phyloP scores from a whole-genome alignment of 352 stramenopile genomes.

The Pythium dissotocum region DNA sequence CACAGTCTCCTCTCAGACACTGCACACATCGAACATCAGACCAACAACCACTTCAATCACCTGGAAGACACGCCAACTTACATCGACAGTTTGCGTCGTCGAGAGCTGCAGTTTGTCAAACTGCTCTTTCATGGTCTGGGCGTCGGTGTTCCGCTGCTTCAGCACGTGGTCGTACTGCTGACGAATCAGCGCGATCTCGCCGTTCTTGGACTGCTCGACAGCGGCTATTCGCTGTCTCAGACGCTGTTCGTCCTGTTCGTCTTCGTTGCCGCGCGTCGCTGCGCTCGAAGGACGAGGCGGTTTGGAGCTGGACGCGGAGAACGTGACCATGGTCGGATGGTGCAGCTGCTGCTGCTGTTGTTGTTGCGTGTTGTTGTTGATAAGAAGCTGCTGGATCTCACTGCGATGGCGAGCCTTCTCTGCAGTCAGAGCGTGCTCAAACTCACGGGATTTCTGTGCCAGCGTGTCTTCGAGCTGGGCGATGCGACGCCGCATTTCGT shows the following conservation, averaged over 20 bases:
- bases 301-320: slow-evolving; percentile 11
- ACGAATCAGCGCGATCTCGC: slow-evolving; percentile 70
- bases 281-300: slow-evolving; percentile 14
- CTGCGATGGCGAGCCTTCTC: slow-evolving; percentile 43
- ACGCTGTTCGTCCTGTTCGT: slow-evolving; percentile 35
- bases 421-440: slow-evolving; percentile 51
- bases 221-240: slow-evolving; percentile 48
- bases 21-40: slow-evolving; percentile 18
- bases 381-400: slow-evolving; percentile 64
- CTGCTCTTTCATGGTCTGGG: slow-evolving; percentile 34
- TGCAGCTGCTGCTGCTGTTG: slow-evolving; percentile 27
- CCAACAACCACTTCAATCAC: slow-evolving; percentile 5
- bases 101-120: slow-evolving; percentile 40
- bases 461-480: slow-evolving; percentile 47
- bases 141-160: slow-evolving; percentile 49
- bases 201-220: slow-evolving; percentile 65
- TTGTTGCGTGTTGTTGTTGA: slow-evolving; percentile 31
- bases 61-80: slow-evolving; percentile 15
- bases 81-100: slow-evolving; percentile 47
- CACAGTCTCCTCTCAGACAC: slow-evolving; percentile 66
- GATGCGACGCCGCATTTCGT: slow-evolving; percentile 57
- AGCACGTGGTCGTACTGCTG: slow-evolving; percentile 75
- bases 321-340: slow-evolving; percentile 6
- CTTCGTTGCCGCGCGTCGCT: background rate
- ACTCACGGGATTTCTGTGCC: slow-evolving; percentile 58